Evolutionary conservation across 2,329 filamentous ascomycete species (phyloP).

Genomic region (Pseudogymnoascus sp.): DNA sequence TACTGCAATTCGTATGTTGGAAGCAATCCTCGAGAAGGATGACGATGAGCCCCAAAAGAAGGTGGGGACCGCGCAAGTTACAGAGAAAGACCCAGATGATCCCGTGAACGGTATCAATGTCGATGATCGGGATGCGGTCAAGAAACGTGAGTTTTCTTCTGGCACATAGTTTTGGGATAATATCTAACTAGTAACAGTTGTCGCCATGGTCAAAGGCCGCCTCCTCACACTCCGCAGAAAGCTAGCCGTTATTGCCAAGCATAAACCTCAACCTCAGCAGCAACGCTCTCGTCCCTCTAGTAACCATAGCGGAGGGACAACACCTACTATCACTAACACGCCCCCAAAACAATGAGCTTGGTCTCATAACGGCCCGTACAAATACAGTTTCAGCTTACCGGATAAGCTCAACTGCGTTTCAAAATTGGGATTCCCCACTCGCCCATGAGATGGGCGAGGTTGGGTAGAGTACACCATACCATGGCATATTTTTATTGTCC

Average conservation of each 20-base stretch:
- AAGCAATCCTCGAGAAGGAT: constrained; percentile 84
- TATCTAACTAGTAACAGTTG: constrained; percentile 40
- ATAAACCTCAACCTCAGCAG: constrained; percentile 21
- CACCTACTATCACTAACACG: constrained; percentile 26
- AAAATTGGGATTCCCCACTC: not conserved
- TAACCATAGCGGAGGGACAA: constrained; percentile 25
- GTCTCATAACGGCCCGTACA: not conserved
- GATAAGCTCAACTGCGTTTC: not conserved
- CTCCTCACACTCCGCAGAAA: constrained; percentile 50
- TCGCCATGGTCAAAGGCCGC: constrained; percentile 52
- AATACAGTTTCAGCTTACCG: constrained; percentile 4
- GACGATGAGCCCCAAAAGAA: constrained; percentile 44
- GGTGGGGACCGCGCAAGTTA: constrained; percentile 11
- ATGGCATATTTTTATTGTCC: not conserved
- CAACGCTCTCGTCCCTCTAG: constrained; percentile 23
- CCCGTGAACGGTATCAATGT: constrained; percentile 46
- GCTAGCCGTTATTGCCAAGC: constrained; percentile 49
- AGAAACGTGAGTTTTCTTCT: constrained; percentile 51
- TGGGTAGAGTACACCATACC: not conserved
- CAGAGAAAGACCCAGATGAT: constrained; percentile 3
- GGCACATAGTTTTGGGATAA: constrained; percentile 14
- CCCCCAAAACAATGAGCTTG: constrained; percentile 16
- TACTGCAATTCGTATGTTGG: constrained; percentile 88
- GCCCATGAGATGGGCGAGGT: not conserved
- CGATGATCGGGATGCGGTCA: constrained; percentile 64